Evolutionary conservation across 2,329 filamentous ascomycete genomes (phyloP), one percentile per base, ranked within the genome.

Genomic region (Penicillium sp.): DNA sequence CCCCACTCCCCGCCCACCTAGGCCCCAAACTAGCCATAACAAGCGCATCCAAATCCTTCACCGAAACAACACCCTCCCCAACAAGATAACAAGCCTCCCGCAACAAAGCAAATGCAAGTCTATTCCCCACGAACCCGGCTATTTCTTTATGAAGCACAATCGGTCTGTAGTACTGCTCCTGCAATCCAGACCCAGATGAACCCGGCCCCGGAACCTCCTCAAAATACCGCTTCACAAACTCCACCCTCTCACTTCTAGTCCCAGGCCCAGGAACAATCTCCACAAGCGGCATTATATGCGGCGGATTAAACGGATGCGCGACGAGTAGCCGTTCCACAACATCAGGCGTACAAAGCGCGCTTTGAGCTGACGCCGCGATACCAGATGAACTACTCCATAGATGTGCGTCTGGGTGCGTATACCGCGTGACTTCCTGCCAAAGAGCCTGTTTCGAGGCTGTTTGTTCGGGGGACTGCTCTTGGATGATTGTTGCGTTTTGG

Each of bases 231-330:
- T 56, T 59, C 14, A 61, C 70, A 52, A 71, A 71, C 5, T 67
- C 67, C 9, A 71, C 61, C 7, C 60, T 42, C 26, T 69, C 65
- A 0, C 68, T 37, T 0, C 68, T 66, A 0, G 81, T 85, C 29
- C 61, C 56, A 4, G 76, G 78, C 1, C 75, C 78, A 0, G 83
- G 82, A 0, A 86, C 84, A 31, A 87, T 74, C 66, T 87, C 84
- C 2, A 87, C 69, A 1, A 87, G 65, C 0, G 84, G 84, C 81
- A 87, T 85, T 52, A 87, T 78, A 60, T 86, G 83, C 1, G 84
- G 84, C 22, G 82, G 85, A 54, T 87, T 87, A 68, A 83, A 87
- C 0, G 84, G 84, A 66, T 87, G 85, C 4, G 84, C 82, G 1
- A 86, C 80, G 0, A 86, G 59, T 3, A 87, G 66, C 2, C 83